Conservation (phyloP, 192 early-diverging fungal genomes). For the Coemansia sp. region DNA sequence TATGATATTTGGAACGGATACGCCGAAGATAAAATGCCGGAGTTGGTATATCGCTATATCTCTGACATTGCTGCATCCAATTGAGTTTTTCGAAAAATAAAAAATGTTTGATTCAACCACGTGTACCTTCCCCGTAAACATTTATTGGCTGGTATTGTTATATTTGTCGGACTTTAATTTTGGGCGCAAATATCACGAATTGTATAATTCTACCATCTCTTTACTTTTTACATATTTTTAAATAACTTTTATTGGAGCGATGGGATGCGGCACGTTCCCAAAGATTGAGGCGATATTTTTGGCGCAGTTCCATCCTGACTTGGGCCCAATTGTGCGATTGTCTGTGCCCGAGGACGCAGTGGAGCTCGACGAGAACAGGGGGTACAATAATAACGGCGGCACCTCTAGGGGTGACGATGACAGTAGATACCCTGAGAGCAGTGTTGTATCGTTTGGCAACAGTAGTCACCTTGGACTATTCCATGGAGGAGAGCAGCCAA, state of each 20-base stretch:
- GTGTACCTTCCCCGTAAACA: conserved; percentile 13
- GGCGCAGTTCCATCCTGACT: conserved; percentile 47
- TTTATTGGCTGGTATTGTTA: neutral
- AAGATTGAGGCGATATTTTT: conserved; percentile 49
- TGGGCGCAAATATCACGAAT: neutral
- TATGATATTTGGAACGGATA: conserved; percentile 73
- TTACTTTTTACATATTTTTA: neutral
- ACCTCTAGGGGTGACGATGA: neutral
- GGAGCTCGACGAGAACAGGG: conserved; percentile 26
- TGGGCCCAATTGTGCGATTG: conserved; percentile 46
- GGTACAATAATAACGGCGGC: conserved; percentile 12
- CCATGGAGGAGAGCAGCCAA: conserved; percentile 8
- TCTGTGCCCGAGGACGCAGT: conserved; percentile 50
- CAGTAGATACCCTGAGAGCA: neutral
- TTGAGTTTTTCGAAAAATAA: neutral
- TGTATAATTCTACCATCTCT: neutral
- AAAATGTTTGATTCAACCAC: neutral
- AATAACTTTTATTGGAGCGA: neutral
- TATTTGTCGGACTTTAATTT: neutral
- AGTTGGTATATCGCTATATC: conserved; percentile 36
- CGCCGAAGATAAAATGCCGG: conserved; percentile 61
- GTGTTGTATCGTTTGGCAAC: neutral
- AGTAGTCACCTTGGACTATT: neutral
- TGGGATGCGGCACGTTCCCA: conserved; percentile 26
- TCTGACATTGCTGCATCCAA: conserved; percentile 44